These are phyloP conservation scores for Metschnikowia santaceciliae DNA, from an alignment of 805 yeast genomes.

Conservation along the genomic window DNA sequence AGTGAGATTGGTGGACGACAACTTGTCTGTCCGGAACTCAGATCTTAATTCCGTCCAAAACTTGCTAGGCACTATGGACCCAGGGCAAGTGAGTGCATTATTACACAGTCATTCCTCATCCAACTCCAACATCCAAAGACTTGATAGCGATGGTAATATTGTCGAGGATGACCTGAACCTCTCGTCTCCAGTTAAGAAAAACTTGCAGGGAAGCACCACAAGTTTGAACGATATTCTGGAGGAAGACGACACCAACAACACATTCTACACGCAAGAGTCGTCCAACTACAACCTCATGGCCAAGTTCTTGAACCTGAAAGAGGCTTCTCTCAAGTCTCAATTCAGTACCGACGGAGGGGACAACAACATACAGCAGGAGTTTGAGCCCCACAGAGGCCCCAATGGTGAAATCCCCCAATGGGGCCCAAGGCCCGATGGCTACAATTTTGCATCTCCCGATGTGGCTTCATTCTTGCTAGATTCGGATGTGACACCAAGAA, in stretches of 20 bases:
- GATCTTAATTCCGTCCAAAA: constrained; percentile 10
- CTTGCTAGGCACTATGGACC: constrained; percentile 23
- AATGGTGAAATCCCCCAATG: constrained; percentile 22
- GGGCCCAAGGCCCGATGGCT: constrained; percentile 16
- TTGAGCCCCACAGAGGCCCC: constrained; percentile 24
- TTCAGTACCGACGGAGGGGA: constrained; percentile 1
- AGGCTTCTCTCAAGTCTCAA: constrained; percentile 2
- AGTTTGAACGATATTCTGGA: constrained; percentile 15
- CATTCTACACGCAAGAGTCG: constrained; percentile 13
- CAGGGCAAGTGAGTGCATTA: constrained; percentile 19
- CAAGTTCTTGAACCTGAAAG: constrained; percentile 12
- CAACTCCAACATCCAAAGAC: constrained; percentile 41
- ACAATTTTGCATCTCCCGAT: constrained; percentile 20
- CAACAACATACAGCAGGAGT: constrained; percentile 23
- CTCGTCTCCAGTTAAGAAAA: constrained; percentile 14
- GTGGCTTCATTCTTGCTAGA: constrained; percentile 11
- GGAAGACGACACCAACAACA: constrained; percentile 10
- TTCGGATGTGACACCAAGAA: constrained; percentile 6
- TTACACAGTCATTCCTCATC: constrained; percentile 24
- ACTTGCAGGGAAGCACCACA: neutral
- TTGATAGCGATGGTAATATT: constrained; percentile 45
- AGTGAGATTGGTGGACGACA: constrained; percentile 68
- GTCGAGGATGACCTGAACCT: constrained; percentile 18
- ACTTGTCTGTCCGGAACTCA: constrained; percentile 28
- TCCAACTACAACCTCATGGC: constrained; percentile 17